Conservation (phyloP, 129 eudicot species). For the Tagetes erecta region DNA sequence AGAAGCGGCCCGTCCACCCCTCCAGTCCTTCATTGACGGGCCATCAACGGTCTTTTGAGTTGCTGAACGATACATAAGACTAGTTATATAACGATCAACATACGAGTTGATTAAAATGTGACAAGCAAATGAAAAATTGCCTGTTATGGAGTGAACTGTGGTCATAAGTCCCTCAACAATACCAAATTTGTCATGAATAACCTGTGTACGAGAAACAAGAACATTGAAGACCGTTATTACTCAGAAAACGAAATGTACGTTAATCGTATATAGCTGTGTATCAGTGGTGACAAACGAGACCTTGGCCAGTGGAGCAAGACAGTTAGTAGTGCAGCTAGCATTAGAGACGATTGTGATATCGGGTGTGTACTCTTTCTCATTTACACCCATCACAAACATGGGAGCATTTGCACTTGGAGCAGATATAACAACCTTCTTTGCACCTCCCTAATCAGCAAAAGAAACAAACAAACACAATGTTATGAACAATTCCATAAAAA, state of each 20-base stretch:
- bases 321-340: constrained; percentile 38
- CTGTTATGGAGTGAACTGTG: constrained; percentile 67
- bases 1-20: constrained; percentile 88
- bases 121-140: constrained; percentile 23
- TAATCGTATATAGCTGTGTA: background rate
- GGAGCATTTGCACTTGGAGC: constrained; percentile 81
- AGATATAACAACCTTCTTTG: constrained; percentile 79
- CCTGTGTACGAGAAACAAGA: constrained; percentile 34
- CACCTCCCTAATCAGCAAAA: constrained; percentile 57
- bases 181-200: constrained; percentile 71
- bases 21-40: constrained; percentile 85
- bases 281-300: background rate
- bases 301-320: constrained; percentile 39
- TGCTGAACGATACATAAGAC: constrained; percentile 35
- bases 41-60: constrained; percentile 85
- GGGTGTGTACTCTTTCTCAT: constrained; percentile 39
- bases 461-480: background rate
- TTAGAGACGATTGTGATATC: constrained; percentile 35
- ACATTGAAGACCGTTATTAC: background rate
- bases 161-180: constrained; percentile 86
- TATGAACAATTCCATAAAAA: background rate
- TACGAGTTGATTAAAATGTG: background rate
- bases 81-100: background rate
- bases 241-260: background rate
- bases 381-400: constrained; percentile 65